Evolutionary conservation across 768 basidiomycete species (phyloP).

Genomic region (Pulveroboletus sp.): DNA sequence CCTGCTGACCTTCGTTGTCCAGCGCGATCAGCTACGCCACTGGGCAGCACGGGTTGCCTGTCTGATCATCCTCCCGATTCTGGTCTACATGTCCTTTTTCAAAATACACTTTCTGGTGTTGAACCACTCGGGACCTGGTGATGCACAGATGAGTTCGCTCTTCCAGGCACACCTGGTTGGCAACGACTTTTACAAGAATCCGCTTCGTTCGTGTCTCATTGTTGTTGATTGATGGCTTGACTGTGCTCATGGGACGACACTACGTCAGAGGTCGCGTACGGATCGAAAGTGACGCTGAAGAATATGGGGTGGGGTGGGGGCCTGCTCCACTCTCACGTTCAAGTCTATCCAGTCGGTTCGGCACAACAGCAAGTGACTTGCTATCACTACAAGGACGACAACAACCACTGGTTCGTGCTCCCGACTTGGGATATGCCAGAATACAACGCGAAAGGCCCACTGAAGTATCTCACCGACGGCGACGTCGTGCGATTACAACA

Average conservation of each 20-base stretch:
- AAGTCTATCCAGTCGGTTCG: conserved; percentile 88
- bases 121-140: conserved; percentile 92
- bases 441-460: conserved; percentile 58
- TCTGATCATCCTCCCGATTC: conserved; percentile 83
- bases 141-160: conserved; percentile 97
- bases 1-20: conserved; percentile 6
- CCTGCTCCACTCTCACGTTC: conserved; percentile 94
- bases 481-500: conserved; percentile 82
- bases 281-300: conserved; percentile 89
- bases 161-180: conserved; percentile 96
- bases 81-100: conserved; percentile 93
- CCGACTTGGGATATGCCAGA: conserved; percentile 75
- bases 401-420: conserved; percentile 85
- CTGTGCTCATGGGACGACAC: not conserved
- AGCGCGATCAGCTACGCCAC: conserved; percentile 86
- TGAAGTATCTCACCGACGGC: conserved; percentile 70
- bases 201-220: conserved; percentile 55
- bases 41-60: conserved; percentile 85
- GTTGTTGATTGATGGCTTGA: not conserved
- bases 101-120: conserved; percentile 95
- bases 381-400: conserved; percentile 98
- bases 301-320: conserved; percentile 99
- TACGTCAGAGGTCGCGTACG: conserved; percentile 74
- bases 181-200: conserved; percentile 89
- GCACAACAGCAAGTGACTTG: conserved; percentile 96